Evolutionary conservation across 106 monocot species (phyloP).

Genomic region (Alisma plantagoaquatica): DNA sequence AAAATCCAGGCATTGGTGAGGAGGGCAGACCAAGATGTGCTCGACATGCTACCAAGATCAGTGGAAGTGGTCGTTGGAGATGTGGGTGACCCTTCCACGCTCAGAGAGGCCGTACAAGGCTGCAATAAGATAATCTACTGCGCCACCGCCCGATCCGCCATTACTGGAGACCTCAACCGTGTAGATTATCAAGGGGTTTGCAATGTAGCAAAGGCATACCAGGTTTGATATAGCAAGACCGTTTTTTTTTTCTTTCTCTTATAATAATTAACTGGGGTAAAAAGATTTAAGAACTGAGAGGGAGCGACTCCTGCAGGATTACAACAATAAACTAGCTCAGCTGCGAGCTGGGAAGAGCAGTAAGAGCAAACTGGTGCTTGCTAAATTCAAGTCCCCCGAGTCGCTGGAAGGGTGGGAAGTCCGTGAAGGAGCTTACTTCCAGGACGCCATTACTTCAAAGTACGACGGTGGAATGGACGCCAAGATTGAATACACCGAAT

Average conservation of each 20-base stretch:
- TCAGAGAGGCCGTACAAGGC: slow-evolving; percentile 59
- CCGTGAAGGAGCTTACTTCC: slow-evolving; percentile 73
- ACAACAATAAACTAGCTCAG: slow-evolving; percentile 82
- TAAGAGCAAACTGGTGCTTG: slow-evolving; percentile 91
- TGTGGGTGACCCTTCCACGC: slow-evolving; percentile 70
- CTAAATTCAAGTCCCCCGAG: slow-evolving; percentile 68
- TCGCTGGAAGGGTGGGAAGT: slow-evolving; percentile 82
- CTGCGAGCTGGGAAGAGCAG: slow-evolving; percentile 95
- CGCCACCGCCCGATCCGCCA: slow-evolving; percentile 82
- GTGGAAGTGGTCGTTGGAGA: slow-evolving; percentile 76
- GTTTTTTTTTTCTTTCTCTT: not conserved
- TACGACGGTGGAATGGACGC: slow-evolving; percentile 92
- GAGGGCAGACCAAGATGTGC: slow-evolving; percentile 63
- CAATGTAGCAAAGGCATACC: slow-evolving; percentile 87
- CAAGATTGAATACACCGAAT: slow-evolving; percentile 67
- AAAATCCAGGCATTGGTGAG: slow-evolving; percentile 86
- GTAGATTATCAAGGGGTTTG: slow-evolving; percentile 80
- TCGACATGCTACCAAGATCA: slow-evolving; percentile 90
- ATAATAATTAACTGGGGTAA: not conserved
- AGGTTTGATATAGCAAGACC: slow-evolving; percentile 27
- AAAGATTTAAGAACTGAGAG: not conserved
- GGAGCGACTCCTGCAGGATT: slow-evolving; percentile 62
- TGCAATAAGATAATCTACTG: slow-evolving; percentile 97
- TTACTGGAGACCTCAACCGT: slow-evolving; percentile 87
- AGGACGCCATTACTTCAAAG: slow-evolving; percentile 55